Conservation (phyloP, 208 protist genomes). For the Naegleria lovaniensis region DNA sequence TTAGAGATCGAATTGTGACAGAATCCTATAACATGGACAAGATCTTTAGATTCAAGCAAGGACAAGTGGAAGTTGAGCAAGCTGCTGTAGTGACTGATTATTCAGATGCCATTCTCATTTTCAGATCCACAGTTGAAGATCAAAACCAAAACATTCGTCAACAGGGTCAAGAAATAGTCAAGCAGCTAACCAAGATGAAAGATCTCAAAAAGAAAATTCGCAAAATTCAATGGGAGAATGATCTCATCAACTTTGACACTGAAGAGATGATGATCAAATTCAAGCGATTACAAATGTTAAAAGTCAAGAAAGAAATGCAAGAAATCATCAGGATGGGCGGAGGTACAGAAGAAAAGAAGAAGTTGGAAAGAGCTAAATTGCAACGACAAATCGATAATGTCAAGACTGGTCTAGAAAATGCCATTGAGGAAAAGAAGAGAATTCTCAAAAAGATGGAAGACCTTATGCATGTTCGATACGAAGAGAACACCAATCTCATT, state of each 20-base stretch:
- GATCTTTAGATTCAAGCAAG: constrained; percentile 70
- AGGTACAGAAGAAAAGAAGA: constrained; percentile 55
- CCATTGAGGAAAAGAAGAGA: neutral
- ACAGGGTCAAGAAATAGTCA: constrained; percentile 63
- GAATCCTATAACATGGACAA: constrained; percentile 58
- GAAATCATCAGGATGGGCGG: constrained; percentile 74
- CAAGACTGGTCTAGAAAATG: neutral
- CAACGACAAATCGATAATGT: constrained; percentile 63
- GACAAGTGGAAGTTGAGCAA: constrained; percentile 80
- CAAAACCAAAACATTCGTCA: constrained; percentile 71
- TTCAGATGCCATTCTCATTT: constrained; percentile 61
- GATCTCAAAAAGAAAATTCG: constrained; percentile 69
- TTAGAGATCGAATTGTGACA: constrained; percentile 41
- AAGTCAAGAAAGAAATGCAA: constrained; percentile 88
- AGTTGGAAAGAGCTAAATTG: constrained; percentile 49
- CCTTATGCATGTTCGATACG: neutral
- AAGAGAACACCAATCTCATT: neutral
- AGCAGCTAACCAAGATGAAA: constrained; percentile 63
- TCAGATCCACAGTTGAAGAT: constrained; percentile 53
- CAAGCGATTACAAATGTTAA: constrained; percentile 77
- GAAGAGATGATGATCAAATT: constrained; percentile 73
- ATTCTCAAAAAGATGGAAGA: neutral
- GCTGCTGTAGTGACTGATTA: constrained; percentile 70
- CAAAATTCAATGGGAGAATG: constrained; percentile 60
- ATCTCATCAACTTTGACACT: constrained; percentile 62